Evolutionary conservation across 768 basidiomycete genomes (phyloP), one percentile per base, ranked within the genome.

Genomic region (Leucocoprinus sp.): DNA sequence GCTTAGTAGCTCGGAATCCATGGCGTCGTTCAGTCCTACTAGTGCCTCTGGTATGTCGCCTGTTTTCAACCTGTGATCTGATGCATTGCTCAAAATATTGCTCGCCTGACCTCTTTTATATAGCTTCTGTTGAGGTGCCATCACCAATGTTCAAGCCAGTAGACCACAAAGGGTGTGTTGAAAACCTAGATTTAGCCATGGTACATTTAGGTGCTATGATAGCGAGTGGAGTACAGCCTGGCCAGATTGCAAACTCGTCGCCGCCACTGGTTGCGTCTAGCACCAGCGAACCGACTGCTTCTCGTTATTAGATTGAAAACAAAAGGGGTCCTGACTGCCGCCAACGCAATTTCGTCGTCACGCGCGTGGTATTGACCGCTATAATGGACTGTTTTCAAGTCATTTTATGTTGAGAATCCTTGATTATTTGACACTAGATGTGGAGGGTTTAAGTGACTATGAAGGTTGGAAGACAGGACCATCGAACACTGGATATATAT

Each of bases 141-240:
- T 50, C 50, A 21, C 50, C 48, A n/a, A 48, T 37, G 21, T 50
- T 47, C 29, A 51, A 12, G 22, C 19, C 9, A 23, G 45, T 34
- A 3, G 29, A 47, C 8, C 45, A 47, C 9, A 34, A 47, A 14
- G 45, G 38, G 23, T 40, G 38, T 14, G 24, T 47, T 24, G 38
- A 47, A 22, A 26, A 39, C 23, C 27, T 47, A 22, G 39, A 47
- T 23, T 18, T 39, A 9, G 45, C 45, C 5, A 14, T 47, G 29
- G 45, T 23, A 5, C 38, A 47, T 33, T 26, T 47, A 9, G 45
- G 45, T 23, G 45, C 29, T 2, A 47, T 47, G 45, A 24, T 47
- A 14, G 45, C 34, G 23, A 21, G 37, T 12, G 45, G 38, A 11
- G 22, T 31, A 19, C 4, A 23, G 8, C 18, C 29, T 17, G 38